phyloP scores from a whole-genome alignment of 1,284 basidiomycete species.

The Heterobasidion parviporum region DNA sequence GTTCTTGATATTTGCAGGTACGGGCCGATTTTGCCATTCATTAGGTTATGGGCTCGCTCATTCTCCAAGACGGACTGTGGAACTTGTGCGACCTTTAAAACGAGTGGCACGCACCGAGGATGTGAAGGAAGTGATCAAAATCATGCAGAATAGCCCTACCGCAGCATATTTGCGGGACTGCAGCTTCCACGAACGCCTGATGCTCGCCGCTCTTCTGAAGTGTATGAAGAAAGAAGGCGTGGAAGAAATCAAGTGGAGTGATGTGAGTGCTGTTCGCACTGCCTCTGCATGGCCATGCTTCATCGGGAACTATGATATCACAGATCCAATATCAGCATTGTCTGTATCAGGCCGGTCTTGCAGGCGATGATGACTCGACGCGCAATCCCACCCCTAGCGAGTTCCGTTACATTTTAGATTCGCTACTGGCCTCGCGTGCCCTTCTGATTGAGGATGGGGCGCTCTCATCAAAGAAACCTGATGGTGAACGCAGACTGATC shows the following conservation, averaged over 20 bases:
- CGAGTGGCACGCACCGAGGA: constrained; percentile 64
- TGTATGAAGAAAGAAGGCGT: constrained; percentile 82
- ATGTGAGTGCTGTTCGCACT: constrained; percentile 39
- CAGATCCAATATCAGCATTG: constrained; percentile 65
- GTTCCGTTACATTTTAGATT: constrained; percentile 54
- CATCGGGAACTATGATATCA: background rate
- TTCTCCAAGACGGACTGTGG: constrained; percentile 65
- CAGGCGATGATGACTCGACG: constrained; percentile 38
- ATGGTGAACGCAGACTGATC: constrained; percentile 51
- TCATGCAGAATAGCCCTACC: constrained; percentile 89
- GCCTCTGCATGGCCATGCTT: constrained; percentile 1
- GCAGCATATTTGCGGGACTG: constrained; percentile 75
- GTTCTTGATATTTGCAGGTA: constrained; percentile 91
- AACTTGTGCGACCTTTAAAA: constrained; percentile 52
- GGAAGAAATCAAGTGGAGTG: constrained; percentile 79
- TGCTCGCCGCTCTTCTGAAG: constrained; percentile 83
- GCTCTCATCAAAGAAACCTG: constrained; percentile 40
- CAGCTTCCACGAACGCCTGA: constrained; percentile 81
- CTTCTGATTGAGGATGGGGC: constrained; percentile 61
- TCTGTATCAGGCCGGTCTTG: constrained; percentile 49
- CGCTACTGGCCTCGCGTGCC: constrained; percentile 63
- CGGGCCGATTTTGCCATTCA: constrained; percentile 3
- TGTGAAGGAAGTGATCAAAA: constrained; percentile 76
- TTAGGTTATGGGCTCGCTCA: background rate
- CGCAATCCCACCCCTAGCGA: constrained; percentile 49